Percentiles rank a stretch among this genome's conserved stretches.
These are phyloP conservation scores for Lactarius sanguifluus DNA, from an alignment of 768 basidiomycete genomes.

Conservation along the genomic window DNA sequence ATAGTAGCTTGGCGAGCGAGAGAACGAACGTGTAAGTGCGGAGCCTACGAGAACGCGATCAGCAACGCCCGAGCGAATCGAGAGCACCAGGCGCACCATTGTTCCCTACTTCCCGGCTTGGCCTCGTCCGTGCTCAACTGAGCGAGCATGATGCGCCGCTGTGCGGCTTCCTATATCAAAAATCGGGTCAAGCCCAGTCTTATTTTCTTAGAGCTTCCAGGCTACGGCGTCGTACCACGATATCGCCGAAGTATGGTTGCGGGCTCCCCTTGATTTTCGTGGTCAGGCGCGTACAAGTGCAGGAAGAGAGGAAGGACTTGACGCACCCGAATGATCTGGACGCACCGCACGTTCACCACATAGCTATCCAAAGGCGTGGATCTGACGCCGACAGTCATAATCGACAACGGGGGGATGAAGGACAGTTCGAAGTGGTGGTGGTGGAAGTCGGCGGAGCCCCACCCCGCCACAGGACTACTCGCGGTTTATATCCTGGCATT, in stretches of 20 bases:
- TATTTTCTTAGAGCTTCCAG: too few relatives aligned
- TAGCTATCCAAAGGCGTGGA: background rate
- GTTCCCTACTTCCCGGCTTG: conserved; percentile 11
- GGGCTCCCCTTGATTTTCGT: conserved; percentile 6
- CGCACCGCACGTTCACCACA: conserved; percentile 22
- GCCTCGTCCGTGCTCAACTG: conserved; percentile 23
- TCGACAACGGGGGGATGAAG: too few relatives aligned
- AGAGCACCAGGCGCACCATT: conserved; percentile 8
- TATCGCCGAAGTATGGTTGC: conserved; percentile 14
- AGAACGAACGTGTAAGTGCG: conserved; percentile 21
- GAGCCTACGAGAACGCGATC: conserved; percentile 11
- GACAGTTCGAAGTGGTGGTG: background rate
- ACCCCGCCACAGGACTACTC: background rate
- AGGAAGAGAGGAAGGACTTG: background rate
- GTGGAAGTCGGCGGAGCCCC: background rate
- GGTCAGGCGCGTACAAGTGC: background rate
- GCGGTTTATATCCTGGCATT: background rate
- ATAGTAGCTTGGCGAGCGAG: background rate
- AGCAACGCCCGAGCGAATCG: background rate
- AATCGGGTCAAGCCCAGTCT: background rate
- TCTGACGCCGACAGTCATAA: background rate
- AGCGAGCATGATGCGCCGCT: conserved; percentile 23
- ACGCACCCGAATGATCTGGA: conserved; percentile 16
- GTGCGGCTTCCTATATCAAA: conserved; percentile 21
- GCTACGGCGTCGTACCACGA: conserved; percentile 11